phyloP scores from a whole-genome alignment of 805 yeast species.

The Candida sonorensis region DNA sequence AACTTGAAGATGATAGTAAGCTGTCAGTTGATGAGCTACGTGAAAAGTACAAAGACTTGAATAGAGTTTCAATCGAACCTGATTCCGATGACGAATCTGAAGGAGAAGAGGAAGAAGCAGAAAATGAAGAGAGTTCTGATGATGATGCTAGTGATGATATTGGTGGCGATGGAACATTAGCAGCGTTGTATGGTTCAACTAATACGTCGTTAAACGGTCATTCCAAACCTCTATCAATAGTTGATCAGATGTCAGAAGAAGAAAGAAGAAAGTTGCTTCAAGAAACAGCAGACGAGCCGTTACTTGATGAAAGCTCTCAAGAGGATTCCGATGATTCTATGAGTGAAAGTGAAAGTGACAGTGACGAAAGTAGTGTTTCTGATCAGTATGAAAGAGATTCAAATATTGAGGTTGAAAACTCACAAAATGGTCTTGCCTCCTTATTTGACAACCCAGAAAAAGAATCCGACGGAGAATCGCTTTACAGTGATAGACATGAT shows the following conservation, averaged over 20 bases:
- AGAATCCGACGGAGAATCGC: constrained; percentile 32
- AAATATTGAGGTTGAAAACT: no score
- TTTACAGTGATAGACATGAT: constrained; percentile 22
- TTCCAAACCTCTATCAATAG: constrained; percentile 9
- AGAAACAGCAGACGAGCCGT: constrained; percentile 14
- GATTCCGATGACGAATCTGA: constrained; percentile 16
- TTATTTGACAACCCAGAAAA: constrained; percentile 27
- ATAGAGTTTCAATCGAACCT: constrained; percentile 11
- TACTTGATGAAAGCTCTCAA: constrained; percentile 16
- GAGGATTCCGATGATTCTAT: constrained; percentile 11
- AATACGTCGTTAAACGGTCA: constrained; percentile 5
- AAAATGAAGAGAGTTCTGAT: constrained; percentile 4
- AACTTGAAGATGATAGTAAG: constrained; percentile 36
- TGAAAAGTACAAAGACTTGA: constrained; percentile 46
- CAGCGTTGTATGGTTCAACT: constrained; percentile 28
- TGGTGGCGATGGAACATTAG: constrained; percentile 10
- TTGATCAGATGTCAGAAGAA: constrained; percentile 23
- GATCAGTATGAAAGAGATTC: no score
- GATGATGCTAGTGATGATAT: no score
- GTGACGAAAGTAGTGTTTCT: constrained; percentile 6
- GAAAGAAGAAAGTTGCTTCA: constrained; percentile 14
- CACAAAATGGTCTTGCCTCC: constrained; percentile 29
- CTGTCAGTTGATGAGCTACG: constrained; percentile 50
- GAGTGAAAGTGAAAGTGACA: constrained; percentile 12
- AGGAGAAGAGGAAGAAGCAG: constrained; percentile 12